Evolutionary conservation across 1,284 basidiomycete genomes (phyloP).

Genomic region (Xerocomus amazonicus): DNA sequence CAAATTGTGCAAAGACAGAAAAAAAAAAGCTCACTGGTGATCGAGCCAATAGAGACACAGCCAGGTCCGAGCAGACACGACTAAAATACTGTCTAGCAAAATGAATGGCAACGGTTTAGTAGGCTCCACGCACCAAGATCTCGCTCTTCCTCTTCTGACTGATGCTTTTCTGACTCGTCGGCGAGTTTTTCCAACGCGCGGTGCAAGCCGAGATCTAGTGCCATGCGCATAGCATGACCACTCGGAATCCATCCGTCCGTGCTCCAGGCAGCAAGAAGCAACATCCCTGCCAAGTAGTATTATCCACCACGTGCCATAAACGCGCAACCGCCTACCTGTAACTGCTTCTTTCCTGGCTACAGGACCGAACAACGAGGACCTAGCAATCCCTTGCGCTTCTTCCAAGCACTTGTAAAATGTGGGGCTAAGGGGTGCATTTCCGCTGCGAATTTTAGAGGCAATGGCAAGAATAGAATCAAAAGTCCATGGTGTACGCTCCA

Average conservation of each 20-base stretch:
- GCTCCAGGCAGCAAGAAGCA: slow-evolving; percentile 88
- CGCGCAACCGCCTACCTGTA: slow-evolving; percentile 54
- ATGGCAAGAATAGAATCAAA: slow-evolving; percentile 89
- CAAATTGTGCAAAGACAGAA: slow-evolving; percentile 14
- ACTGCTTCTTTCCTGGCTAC: slow-evolving; percentile 92
- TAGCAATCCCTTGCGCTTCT: slow-evolving; percentile 91
- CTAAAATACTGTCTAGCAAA: slow-evolving; percentile 39
- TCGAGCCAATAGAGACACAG: slow-evolving; percentile 92
- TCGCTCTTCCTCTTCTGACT: slow-evolving; percentile 80
- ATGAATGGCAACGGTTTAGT: not conserved
- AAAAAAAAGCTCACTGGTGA: slow-evolving; percentile 62
- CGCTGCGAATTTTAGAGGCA: slow-evolving; percentile 86
- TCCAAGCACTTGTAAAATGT: slow-evolving; percentile 90
- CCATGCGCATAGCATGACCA: slow-evolving; percentile 93
- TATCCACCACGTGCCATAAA: slow-evolving; percentile 4
- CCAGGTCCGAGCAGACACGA: slow-evolving; percentile 91
- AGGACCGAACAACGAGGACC: slow-evolving; percentile 88
- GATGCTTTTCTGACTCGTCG: slow-evolving; percentile 62
- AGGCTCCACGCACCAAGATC: slow-evolving; percentile 61
- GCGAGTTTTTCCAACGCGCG: slow-evolving; percentile 88
- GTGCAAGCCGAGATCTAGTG: slow-evolving; percentile 87
- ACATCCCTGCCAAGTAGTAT: slow-evolving; percentile 58
- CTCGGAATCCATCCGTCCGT: slow-evolving; percentile 92
- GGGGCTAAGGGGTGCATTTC: slow-evolving; percentile 77
- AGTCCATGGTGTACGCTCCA: slow-evolving; percentile 90